phyloP scores from a whole-genome alignment of 2,329 filamentous ascomycete genomes.

The Nemania serpens region DNA sequence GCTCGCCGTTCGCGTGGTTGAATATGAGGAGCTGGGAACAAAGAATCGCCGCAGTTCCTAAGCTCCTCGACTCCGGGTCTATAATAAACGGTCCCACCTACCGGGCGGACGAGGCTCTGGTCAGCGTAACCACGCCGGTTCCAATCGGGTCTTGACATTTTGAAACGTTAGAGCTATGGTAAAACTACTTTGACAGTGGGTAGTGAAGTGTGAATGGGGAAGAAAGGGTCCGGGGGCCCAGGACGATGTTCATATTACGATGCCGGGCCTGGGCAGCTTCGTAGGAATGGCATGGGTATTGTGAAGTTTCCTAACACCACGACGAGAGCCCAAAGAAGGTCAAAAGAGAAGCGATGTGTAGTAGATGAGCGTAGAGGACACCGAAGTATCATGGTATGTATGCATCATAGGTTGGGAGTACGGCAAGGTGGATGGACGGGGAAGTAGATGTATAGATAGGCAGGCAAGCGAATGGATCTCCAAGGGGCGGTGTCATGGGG shows the following conservation, averaged over 20 bases:
- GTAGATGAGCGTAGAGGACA: slow-evolving; percentile 4
- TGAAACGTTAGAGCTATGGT: slow-evolving; percentile 34
- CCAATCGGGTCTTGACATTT: slow-evolving; percentile 36
- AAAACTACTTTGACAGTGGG: background rate
- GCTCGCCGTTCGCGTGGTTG: slow-evolving; percentile 55
- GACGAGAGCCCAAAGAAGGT: background rate
- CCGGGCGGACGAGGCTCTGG: slow-evolving; percentile 29
- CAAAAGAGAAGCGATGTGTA: background rate
- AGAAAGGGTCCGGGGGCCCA: slow-evolving; percentile 12
- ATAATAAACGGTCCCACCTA: slow-evolving; percentile 38
- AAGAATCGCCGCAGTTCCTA: slow-evolving; percentile 31
- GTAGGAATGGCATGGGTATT: slow-evolving; percentile 4
- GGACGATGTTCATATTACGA: slow-evolving; percentile 20
- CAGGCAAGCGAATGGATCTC: slow-evolving; percentile 3
- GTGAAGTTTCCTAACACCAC: background rate
- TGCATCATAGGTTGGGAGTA: background rate
- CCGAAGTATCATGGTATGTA: slow-evolving; percentile 17
- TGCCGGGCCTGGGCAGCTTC: slow-evolving; percentile 2
- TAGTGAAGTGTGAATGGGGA: background rate
- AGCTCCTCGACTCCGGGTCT: slow-evolving; percentile 36
- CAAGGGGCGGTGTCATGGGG: slow-evolving; percentile 3
- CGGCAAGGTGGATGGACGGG: background rate
- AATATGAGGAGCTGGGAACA: slow-evolving; percentile 49
- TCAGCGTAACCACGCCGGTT: slow-evolving; percentile 24
- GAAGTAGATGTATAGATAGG: too few relatives aligned